These are phyloP conservation scores for Russula abietina DNA, from an alignment of 768 basidiomycete species.

Conservation along the genomic window DNA sequence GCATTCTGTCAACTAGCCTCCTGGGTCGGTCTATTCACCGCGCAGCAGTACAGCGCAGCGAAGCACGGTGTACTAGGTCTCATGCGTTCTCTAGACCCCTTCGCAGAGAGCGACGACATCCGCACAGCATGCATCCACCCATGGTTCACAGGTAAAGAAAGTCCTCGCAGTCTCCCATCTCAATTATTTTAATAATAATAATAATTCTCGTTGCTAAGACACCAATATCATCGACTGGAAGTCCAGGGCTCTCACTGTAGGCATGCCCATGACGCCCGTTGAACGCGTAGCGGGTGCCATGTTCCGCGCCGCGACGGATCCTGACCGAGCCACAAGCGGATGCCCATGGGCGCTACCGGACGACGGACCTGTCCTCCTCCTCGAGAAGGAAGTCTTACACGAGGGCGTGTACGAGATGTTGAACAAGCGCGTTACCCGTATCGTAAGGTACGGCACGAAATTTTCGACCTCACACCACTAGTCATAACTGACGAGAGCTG, in stretches of 20 bases:
- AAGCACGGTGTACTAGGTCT: slow-evolving; percentile 51
- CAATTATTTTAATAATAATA: background rate
- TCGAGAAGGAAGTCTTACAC: slow-evolving; percentile 44
- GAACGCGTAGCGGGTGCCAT: slow-evolving; percentile 47
- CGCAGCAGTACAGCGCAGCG: slow-evolving; percentile 43
- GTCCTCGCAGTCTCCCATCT: too few species aligned
- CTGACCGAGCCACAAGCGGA: slow-evolving; percentile 41
- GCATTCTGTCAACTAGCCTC: slow-evolving; percentile 37
- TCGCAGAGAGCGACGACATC: slow-evolving; percentile 35
- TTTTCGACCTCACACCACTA: background rate
- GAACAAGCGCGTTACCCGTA: slow-evolving; percentile 27
- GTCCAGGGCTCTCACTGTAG: slow-evolving; percentile 41
- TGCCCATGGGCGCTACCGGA: slow-evolving; percentile 44
- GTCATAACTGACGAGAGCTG: too few species aligned
- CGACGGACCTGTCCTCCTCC: slow-evolving; percentile 44
- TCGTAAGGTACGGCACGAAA: background rate
- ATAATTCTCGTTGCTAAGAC: slow-evolving; percentile 30
- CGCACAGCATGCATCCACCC: slow-evolving; percentile 46
- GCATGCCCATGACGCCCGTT: slow-evolving; percentile 45
- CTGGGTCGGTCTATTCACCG: slow-evolving; percentile 40
- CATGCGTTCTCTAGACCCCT: slow-evolving; percentile 43
- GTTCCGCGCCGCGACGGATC: slow-evolving; percentile 45
- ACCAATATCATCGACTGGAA: slow-evolving; percentile 41
- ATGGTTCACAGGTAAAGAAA: slow-evolving; percentile 51
- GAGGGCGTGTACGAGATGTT: slow-evolving; percentile 50